A percentile compares a stretch with the other conserved stretches of the same genome.
Conservation (phyloP, 2,329 filamentous ascomycete genomes). For the Emericellopsis cladophorae region DNA sequence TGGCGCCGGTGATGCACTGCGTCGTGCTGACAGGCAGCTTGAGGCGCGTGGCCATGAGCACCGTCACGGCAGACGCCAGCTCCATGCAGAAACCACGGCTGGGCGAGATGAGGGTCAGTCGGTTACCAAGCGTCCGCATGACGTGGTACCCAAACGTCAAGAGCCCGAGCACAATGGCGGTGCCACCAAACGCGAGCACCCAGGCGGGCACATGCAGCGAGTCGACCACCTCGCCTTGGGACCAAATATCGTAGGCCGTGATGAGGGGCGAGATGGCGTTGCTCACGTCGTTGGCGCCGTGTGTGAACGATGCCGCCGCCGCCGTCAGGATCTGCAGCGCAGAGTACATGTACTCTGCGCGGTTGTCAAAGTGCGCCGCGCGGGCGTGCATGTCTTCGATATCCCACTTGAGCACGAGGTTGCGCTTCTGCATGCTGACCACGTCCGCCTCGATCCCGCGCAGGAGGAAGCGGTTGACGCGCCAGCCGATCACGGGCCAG, state of each 20-base stretch:
- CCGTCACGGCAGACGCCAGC: slow-evolving; percentile 35
- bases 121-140: slow-evolving; percentile 43
- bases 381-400: slow-evolving; percentile 34
- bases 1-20: slow-evolving; percentile 38
- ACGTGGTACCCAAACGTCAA: slow-evolving; percentile 52
- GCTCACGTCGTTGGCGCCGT: slow-evolving; percentile 43
- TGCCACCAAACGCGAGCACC: slow-evolving; percentile 34
- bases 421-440: slow-evolving; percentile 29
- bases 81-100: slow-evolving; percentile 38
- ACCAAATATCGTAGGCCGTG: slow-evolving; percentile 37
- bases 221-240: slow-evolving; percentile 21
- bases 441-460: slow-evolving; percentile 36
- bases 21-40: slow-evolving; percentile 37
- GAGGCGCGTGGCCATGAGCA: slow-evolving; percentile 39
- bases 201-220: slow-evolving; percentile 31
- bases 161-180: slow-evolving; percentile 40
- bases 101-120: slow-evolving; percentile 41
- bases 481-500: slow-evolving; percentile 25
- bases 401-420: slow-evolving; percentile 32
- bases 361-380: slow-evolving; percentile 37
- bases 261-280: slow-evolving; percentile 39
- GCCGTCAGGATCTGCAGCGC: slow-evolving; percentile 36
- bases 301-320: slow-evolving; percentile 40
- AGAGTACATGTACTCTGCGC: slow-evolving; percentile 36
- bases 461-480: slow-evolving; percentile 25